A percentile compares a stretch with the other conserved stretches of the same genome.
phyloP scores from a whole-genome alignment of 1,284 basidiomycete genomes.

The Amylostereum areolatum region DNA sequence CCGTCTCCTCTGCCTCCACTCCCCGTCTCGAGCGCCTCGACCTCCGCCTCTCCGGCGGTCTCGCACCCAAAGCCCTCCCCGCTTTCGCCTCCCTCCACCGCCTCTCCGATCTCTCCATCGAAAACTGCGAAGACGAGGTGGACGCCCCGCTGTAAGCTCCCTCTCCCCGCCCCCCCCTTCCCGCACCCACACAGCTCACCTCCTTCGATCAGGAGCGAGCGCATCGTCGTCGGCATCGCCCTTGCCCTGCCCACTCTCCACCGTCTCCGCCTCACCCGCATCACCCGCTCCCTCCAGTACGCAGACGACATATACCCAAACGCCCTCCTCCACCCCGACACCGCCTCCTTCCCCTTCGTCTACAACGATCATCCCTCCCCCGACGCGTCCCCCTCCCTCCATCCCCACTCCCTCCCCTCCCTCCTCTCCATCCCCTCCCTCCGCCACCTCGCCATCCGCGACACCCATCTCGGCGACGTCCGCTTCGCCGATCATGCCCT shows the following conservation, averaged over 20 bases:
- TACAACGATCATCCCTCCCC: background rate
- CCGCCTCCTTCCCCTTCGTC: background rate
- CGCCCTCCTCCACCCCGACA: constrained; percentile 43
- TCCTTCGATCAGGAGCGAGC: constrained; percentile 68
- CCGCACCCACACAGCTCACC: constrained; percentile 13
- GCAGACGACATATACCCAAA: constrained; percentile 57
- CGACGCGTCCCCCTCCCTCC: constrained; percentile 49
- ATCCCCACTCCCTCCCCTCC: constrained; percentile 57
- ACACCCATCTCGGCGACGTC: constrained; percentile 64
- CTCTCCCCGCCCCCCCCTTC: constrained; percentile 9
- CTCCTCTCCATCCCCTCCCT: constrained; percentile 58
- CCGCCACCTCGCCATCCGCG: constrained; percentile 54
- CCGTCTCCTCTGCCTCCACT: constrained; percentile 42
- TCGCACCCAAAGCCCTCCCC: constrained; percentile 44
- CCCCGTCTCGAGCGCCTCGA: constrained; percentile 44
- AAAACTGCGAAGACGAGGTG: constrained; percentile 48
- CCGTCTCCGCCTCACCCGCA: constrained; percentile 52
- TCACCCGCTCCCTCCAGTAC: constrained; percentile 59
- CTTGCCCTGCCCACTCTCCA: constrained; percentile 50
- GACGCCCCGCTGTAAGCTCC: constrained; percentile 50
- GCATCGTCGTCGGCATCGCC: constrained; percentile 64
- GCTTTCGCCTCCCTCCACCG: constrained; percentile 44
- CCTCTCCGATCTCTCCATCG: constrained; percentile 45
- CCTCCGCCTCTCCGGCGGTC: constrained; percentile 46
- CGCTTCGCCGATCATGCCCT: constrained; percentile 38